phyloP scores from a whole-genome alignment of 805 yeast genomes.

The Kregervanrija fluxuum region DNA sequence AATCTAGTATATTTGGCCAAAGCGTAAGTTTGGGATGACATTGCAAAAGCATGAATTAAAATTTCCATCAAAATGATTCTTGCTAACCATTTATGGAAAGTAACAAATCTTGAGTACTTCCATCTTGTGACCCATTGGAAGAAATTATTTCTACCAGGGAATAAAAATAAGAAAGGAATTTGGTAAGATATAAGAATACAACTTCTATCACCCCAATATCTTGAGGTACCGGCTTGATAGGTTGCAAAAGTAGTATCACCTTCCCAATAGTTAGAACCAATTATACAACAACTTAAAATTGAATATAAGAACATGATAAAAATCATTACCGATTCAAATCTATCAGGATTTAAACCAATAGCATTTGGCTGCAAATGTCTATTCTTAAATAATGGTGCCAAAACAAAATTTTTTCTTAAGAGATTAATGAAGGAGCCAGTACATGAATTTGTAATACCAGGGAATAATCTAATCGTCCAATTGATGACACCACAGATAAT shows the following conservation, averaged over 20 bases:
- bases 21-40: constrained; percentile 20
- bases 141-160: constrained; percentile 59
- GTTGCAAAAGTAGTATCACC: constrained; percentile 18
- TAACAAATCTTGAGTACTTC: constrained; percentile 46
- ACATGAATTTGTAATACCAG: constrained; percentile 25
- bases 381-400: constrained; percentile 18
- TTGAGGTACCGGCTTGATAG: constrained; percentile 17
- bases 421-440: constrained; percentile 23
- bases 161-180: constrained; percentile 45
- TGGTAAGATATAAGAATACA: constrained; percentile 43
- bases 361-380: constrained; percentile 14
- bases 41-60: constrained; percentile 36
- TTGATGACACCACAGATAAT: constrained; percentile 35
- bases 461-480: constrained; percentile 34
- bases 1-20: constrained; percentile 22
- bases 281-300: constrained; percentile 13
- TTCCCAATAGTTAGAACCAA: constrained; percentile 17
- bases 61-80: constrained; percentile 35
- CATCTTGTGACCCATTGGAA: constrained; percentile 54
- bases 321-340: constrained; percentile 42
- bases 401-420: constrained; percentile 20
- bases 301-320: constrained; percentile 28
- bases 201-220: constrained; percentile 42
- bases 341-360: constrained; percentile 39
- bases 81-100: constrained; percentile 52